Percentiles rank a stretch among this genome's conserved stretches.
phyloP scores from a whole-genome alignment of 768 basidiomycete species.

The Fomitopsis pulvina region DNA sequence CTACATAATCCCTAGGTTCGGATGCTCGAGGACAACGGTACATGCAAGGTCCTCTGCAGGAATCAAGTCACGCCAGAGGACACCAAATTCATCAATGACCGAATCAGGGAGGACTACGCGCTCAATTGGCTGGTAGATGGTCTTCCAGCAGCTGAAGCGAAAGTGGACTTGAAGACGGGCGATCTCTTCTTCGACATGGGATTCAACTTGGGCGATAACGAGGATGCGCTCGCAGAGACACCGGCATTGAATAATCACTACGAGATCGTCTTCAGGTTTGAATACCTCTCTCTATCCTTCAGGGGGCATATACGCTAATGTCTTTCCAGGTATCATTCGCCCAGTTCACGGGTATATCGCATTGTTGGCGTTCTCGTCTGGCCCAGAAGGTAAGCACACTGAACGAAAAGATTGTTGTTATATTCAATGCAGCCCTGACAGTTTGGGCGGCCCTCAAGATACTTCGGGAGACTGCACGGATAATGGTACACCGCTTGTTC shows the following conservation, averaged over 20 bases:
- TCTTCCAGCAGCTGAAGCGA: slow-evolving; percentile 91
- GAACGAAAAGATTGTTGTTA: not conserved
- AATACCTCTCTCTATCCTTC: slow-evolving; percentile 4
- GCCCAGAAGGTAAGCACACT: slow-evolving; percentile 37
- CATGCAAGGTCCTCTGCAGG: slow-evolving; percentile 73
- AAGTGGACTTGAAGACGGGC: slow-evolving; percentile 67
- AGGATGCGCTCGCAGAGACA: slow-evolving; percentile 44
- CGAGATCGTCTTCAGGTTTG: slow-evolving; percentile 72
- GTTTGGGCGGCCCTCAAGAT: slow-evolving; percentile 58
- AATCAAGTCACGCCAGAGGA: slow-evolving; percentile 58
- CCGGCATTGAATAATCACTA: slow-evolving; percentile 92
- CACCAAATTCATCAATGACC: slow-evolving; percentile 85
- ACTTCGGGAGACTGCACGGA: slow-evolving; percentile 46
- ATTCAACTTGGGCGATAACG: slow-evolving; percentile 82
- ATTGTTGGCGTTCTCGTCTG: slow-evolving; percentile 94
- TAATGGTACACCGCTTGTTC: slow-evolving; percentile 39
- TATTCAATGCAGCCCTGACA: slow-evolving; percentile 22
- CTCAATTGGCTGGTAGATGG: slow-evolving; percentile 95
- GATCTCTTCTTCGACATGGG: slow-evolving; percentile 91
- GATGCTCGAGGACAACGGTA: slow-evolving; percentile 71
- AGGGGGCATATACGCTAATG: not conserved
- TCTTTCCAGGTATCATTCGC: slow-evolving; percentile 66
- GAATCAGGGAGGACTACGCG: slow-evolving; percentile 88
- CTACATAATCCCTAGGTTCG: slow-evolving; percentile 44
- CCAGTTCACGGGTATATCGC: slow-evolving; percentile 63